These are phyloP conservation scores for Epichloe typhina DNA, from an alignment of 2,329 filamentous ascomycete species.

Conservation along the genomic window DNA sequence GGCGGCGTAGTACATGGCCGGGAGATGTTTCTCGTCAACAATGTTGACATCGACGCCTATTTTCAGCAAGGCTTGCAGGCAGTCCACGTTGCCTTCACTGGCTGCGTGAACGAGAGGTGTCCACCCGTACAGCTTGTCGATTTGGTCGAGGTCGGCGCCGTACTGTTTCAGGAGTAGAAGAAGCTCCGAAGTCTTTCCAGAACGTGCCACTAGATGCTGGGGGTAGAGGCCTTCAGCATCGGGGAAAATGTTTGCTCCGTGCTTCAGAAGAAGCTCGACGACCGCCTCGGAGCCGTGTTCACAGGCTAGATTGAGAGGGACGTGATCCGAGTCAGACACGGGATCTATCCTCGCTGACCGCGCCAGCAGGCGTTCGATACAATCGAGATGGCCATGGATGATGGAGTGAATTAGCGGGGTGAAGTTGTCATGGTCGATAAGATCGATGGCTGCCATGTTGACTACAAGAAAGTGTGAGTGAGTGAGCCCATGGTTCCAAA, in stretches of 20 bases:
- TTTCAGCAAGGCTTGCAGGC: slow-evolving; percentile 67
- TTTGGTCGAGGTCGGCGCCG: slow-evolving; percentile 79
- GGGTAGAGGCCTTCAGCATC: slow-evolving; percentile 94
- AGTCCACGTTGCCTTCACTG: slow-evolving; percentile 87
- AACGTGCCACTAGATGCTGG: slow-evolving; percentile 90
- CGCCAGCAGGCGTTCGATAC: slow-evolving; percentile 64
- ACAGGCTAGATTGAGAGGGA: slow-evolving; percentile 87
- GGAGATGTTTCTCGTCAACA: slow-evolving; percentile 81
- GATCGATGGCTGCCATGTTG: slow-evolving; percentile 63
- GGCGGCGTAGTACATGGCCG: slow-evolving; percentile 94
- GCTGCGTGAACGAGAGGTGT: slow-evolving; percentile 92
- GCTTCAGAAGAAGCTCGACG: slow-evolving; percentile 70
- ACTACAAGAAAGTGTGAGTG: slow-evolving; percentile 24
- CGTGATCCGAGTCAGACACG: slow-evolving; percentile 75
- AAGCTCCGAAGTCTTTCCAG: slow-evolving; percentile 68
- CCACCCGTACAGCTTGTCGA: slow-evolving; percentile 95
- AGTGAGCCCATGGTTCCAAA: background rate
- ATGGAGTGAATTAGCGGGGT: slow-evolving; percentile 92
- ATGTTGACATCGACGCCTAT: slow-evolving; percentile 67
- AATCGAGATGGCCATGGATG: slow-evolving; percentile 70
- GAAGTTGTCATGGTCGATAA: slow-evolving; percentile 93
- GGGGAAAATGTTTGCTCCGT: slow-evolving; percentile 70
- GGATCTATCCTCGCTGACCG: slow-evolving; percentile 78
- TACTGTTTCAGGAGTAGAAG: slow-evolving; percentile 71
- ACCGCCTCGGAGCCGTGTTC: slow-evolving; percentile 81